Evolutionary conservation across 495 filamentous ascomycete genomes (phyloP).

Genomic region (Staphylotrichum tortipilum): DNA sequence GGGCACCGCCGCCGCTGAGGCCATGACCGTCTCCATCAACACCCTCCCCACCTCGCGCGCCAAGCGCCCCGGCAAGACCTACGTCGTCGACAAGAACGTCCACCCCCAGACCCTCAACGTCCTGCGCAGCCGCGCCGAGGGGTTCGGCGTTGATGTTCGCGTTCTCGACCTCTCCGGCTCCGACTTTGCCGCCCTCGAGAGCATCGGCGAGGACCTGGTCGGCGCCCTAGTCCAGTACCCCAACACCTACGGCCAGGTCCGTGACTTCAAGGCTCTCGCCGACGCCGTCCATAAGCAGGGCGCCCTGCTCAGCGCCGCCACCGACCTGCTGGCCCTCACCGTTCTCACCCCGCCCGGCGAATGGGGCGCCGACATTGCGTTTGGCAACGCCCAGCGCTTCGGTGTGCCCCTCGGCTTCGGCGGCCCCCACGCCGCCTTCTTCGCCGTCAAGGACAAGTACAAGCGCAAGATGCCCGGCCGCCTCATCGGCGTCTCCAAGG

Average conservation of each 20-base stretch:
- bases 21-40: constrained; percentile 90
- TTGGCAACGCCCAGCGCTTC: constrained; percentile 90
- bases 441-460: constrained; percentile 83
- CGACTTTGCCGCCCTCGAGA: constrained; percentile 54
- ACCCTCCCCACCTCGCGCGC: constrained; percentile 61
- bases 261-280: constrained; percentile 64
- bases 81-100: constrained; percentile 71
- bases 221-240: constrained; percentile 95
- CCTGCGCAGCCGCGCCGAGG: constrained; percentile 79
- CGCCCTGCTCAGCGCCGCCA: constrained; percentile 79
- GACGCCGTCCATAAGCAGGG: constrained; percentile 72
- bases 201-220: constrained; percentile 72
- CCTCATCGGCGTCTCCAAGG: constrained; percentile 87
- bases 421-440: constrained; percentile 95
- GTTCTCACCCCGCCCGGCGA: constrained; percentile 87
- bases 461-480: constrained; percentile 96
- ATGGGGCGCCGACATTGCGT: constrained; percentile 94
- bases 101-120: constrained; percentile 89
- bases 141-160: constrained; percentile 78
- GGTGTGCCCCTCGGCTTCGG: constrained; percentile 93
- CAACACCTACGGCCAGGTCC: constrained; percentile 75
- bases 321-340: constrained; percentile 86
- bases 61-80: constrained; percentile 69
- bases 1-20: constrained; percentile 89
- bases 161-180: constrained; percentile 61